Percentiles rank a stretch among this genome's conserved stretches.
phyloP scores from a whole-genome alignment of 352 stramenopile species.

The Phytophthora fragariae region DNA sequence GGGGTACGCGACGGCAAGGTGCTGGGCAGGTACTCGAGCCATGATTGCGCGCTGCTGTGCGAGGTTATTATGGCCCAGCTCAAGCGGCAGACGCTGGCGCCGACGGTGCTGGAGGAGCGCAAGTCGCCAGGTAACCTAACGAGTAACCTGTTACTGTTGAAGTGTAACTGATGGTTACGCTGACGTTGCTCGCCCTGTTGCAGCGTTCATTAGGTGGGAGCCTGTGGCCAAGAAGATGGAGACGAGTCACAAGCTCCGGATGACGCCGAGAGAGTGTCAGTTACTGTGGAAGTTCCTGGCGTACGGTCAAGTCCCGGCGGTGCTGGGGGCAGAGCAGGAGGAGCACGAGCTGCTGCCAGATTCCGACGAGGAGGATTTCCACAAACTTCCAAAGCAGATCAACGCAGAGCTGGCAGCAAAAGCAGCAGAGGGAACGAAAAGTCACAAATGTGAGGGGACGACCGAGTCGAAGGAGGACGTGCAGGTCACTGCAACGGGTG shows the following conservation, averaged over 20 bases:
- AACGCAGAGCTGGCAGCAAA: slow-evolving; percentile 25
- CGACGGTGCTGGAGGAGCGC: slow-evolving; percentile 49
- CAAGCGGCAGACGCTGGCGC: slow-evolving; percentile 51
- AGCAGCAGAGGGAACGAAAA: not conserved
- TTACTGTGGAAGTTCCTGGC: slow-evolving; percentile 79
- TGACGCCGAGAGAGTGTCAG: slow-evolving; percentile 57
- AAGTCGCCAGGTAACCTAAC: slow-evolving; percentile 47
- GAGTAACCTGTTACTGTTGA: not conserved
- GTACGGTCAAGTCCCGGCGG: slow-evolving; percentile 46
- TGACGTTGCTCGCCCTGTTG: not conserved
- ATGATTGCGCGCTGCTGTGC: slow-evolving; percentile 60
- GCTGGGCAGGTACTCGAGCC: slow-evolving; percentile 56
- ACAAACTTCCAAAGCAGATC: slow-evolving; percentile 37
- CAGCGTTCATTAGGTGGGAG: slow-evolving; percentile 58
- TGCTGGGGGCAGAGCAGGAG: not conserved
- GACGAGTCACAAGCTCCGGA: slow-evolving; percentile 43
- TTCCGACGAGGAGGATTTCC: slow-evolving; percentile 66
- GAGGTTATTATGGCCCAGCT: slow-evolving; percentile 64
- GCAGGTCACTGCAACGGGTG: not conserved
- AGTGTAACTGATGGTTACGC: not conserved
- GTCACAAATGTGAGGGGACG: not conserved
- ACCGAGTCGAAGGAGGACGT: not conserved
- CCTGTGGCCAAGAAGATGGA: slow-evolving; percentile 50
- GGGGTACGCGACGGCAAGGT: slow-evolving; percentile 35
- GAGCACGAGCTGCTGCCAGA: slow-evolving; percentile 40